A percentile compares a stretch with the other conserved stretches of the same genome.
phyloP scores from a whole-genome alignment of 495 filamentous ascomycete species.

The Lichenothelia convexa region DNA sequence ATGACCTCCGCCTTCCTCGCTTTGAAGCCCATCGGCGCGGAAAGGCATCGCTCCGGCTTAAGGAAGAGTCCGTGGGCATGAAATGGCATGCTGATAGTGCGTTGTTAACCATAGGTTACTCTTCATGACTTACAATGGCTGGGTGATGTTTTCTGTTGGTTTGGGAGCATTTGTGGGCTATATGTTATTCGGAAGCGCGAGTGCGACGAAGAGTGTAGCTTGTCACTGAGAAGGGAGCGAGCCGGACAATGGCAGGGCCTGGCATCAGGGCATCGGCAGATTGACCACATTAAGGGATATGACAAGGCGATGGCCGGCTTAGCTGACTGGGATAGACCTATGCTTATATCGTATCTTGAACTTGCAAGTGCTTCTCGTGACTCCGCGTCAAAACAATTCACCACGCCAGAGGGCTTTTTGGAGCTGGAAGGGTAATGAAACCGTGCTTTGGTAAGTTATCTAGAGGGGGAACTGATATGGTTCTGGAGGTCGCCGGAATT shows the following conservation, averaged over 20 bases:
- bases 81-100: no score
- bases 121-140: slow-evolving; percentile 99
- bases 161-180: slow-evolving; percentile 83
- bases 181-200: slow-evolving; percentile 48
- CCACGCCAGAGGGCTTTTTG: no score
- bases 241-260: background rate
- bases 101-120: slow-evolving; percentile 47
- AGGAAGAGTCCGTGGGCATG: no score
- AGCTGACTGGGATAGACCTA: background rate
- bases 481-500: no score
- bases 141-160: slow-evolving; percentile 83
- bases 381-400: no score
- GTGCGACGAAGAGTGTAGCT: slow-evolving; percentile 63
- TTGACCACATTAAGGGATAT: background rate
- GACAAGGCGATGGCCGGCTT: background rate
- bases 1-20: background rate
- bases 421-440: no score
- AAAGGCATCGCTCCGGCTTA: background rate
- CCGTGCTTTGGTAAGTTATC: no score
- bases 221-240: slow-evolving; percentile 44
- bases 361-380: no score
- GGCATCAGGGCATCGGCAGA: no score
- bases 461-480: no score
- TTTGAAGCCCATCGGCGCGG: background rate
- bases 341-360: no score